Evolutionary conservation across 768 basidiomycete species (phyloP).

Genomic region (Leucocoprinus birnbaumii): DNA sequence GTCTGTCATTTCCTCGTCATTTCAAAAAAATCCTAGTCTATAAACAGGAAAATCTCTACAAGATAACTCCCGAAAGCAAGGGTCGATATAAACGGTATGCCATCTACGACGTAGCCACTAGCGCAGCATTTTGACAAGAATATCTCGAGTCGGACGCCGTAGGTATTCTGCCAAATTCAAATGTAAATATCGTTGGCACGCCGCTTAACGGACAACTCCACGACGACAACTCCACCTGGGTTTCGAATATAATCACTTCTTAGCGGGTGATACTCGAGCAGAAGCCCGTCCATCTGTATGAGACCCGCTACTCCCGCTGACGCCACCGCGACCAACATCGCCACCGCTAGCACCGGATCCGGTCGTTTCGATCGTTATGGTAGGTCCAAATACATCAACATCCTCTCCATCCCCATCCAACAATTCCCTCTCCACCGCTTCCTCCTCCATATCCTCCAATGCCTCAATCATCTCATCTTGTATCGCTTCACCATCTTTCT

Average conservation of each 20-base stretch:
- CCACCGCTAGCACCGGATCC: not conserved
- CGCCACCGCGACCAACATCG: not conserved
- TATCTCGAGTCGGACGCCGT: no score
- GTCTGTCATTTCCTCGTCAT: no score
- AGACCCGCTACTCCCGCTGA: not conserved
- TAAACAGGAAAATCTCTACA: not conserved
- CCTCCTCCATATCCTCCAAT: constrained; percentile 10
- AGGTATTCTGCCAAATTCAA: no score
- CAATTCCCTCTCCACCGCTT: constrained; percentile 10
- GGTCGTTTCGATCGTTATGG: not conserved
- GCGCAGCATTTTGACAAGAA: not conserved
- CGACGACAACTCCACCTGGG: not conserved
- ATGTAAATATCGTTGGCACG: not conserved
- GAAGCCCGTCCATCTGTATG: not conserved
- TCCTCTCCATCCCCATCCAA: constrained; percentile 6
- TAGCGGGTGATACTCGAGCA: not conserved
- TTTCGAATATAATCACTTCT: not conserved
- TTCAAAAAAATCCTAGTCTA: not conserved
- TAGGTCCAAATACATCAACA: constrained; percentile 9
- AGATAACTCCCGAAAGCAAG: no score
- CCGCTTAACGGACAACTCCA: not conserved
- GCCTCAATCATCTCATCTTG: constrained; percentile 6
- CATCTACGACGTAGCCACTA: not conserved
- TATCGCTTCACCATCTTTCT: constrained; percentile 6
- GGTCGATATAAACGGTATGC: not conserved